Evolutionary conservation across 202 grass and related monocot species (phyloP).

Genomic region (Digitaria exilis): DNA sequence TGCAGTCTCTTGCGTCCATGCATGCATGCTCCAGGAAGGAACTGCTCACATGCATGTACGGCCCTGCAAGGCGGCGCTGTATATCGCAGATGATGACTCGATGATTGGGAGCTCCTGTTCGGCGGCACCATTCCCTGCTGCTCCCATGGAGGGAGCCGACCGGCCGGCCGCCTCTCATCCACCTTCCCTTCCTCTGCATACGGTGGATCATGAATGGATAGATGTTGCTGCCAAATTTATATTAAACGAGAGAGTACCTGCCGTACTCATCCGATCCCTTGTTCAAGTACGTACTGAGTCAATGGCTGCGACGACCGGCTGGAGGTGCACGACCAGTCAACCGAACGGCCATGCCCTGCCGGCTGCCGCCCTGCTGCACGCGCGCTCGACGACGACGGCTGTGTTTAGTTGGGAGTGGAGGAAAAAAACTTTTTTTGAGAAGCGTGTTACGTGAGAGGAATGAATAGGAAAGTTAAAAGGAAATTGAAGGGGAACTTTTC

Average conservation of each 20-base stretch:
- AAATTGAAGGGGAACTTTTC: too few relatives aligned
- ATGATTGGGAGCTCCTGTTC: constrained; percentile 30
- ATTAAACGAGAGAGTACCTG: not conserved
- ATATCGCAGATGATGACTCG: not conserved
- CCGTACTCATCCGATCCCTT: not conserved
- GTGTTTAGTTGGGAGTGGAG: too few relatives aligned
- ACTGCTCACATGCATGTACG: constrained; percentile 22
- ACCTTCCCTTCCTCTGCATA: too few relatives aligned
- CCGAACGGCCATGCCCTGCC: not conserved
- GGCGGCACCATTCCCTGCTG: not conserved
- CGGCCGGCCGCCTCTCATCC: too few relatives aligned
- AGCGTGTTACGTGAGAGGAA: too few relatives aligned
- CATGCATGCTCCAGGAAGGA: not conserved
- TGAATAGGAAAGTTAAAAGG: too few relatives aligned
- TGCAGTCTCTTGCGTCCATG: too few relatives aligned
- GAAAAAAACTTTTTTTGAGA: too few relatives aligned
- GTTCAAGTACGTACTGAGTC: too few relatives aligned
- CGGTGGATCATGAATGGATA: too few relatives aligned
- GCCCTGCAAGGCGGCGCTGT: not conserved
- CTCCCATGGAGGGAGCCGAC: too few relatives aligned
- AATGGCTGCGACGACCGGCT: not conserved
- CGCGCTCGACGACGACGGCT: not conserved
- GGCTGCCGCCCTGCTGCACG: not conserved
- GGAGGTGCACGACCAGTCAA: not conserved
- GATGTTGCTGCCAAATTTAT: too few relatives aligned